Conservation (phyloP, 2,329 filamentous ascomycete species). For the Sporothrix brasiliensis region DNA sequence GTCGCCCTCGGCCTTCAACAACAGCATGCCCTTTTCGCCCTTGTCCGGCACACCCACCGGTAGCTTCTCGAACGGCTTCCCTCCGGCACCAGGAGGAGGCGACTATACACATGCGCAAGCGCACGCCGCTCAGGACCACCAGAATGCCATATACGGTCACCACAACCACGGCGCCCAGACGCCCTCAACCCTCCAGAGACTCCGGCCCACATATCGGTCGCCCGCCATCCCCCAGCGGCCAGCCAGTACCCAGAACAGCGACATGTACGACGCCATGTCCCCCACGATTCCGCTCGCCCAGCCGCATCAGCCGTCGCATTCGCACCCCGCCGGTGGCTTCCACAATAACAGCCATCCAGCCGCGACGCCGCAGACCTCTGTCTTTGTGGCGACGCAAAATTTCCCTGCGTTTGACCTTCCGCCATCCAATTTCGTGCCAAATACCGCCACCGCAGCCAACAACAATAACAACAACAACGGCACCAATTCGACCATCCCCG, state of each 20-base stretch:
- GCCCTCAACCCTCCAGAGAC: conserved; percentile 28
- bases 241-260: conserved; percentile 50
- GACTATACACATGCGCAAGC: conserved; percentile 48
- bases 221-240: conserved; percentile 51
- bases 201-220: conserved; percentile 46
- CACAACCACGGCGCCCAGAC: neutral
- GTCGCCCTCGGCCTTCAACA: neutral
- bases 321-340: conserved; percentile 42
- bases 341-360: conserved; percentile 49
- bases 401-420: conserved; percentile 66
- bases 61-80: conserved; percentile 43
- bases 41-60: conserved; percentile 50
- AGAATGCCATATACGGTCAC: conserved; percentile 8
- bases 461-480: neutral
- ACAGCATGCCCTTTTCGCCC: conserved; percentile 49
- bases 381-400: conserved; percentile 63
- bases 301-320: conserved; percentile 43
- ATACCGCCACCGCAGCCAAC: conserved; percentile 43
- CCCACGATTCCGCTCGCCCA: conserved; percentile 48
- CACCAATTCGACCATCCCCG: neutral
- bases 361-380: conserved; percentile 51
- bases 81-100: conserved; percentile 41
- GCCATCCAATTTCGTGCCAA: conserved; percentile 57
- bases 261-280: conserved; percentile 56
- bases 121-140: conserved; percentile 41